Conservation (phyloP, 306 rosid genomes). For the Begonia peltatifolia region DNA sequence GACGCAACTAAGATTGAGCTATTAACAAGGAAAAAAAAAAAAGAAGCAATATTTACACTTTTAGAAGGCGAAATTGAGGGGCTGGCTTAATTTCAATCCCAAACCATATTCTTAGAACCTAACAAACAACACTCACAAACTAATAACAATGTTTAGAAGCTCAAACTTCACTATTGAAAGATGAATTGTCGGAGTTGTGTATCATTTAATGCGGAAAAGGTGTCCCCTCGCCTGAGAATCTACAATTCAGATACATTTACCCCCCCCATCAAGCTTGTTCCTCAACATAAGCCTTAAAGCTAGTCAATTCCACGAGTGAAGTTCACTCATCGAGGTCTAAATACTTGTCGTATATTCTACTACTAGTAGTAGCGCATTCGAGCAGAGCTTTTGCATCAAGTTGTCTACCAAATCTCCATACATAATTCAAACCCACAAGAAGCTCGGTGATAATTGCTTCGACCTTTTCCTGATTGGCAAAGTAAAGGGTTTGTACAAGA, state of each 20-base stretch:
- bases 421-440: slow-evolving; percentile 91
- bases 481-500: slow-evolving; percentile 86
- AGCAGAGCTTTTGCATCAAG: slow-evolving; percentile 54
- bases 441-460: slow-evolving; percentile 79
- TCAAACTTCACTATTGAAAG: slow-evolving; percentile 18
- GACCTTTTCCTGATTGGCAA: slow-evolving; percentile 61
- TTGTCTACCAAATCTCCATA: slow-evolving; percentile 78
- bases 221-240: slow-evolving; percentile 6
- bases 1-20: too few species aligned
- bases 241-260: slow-evolving; percentile 20
- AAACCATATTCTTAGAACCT: slow-evolving; percentile 19
- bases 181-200: slow-evolving; percentile 6
- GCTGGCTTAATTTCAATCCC: neutral
- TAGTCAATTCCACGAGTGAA: neutral
- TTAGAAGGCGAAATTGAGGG: neutral
- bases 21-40: neutral
- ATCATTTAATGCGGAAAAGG: neutral
- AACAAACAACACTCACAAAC: slow-evolving; percentile 22
- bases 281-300: slow-evolving; percentile 11
- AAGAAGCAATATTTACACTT: neutral
- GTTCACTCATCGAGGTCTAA: slow-evolving; percentile 30
- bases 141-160: slow-evolving; percentile 23
- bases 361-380: slow-evolving; percentile 44
- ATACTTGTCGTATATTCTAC: slow-evolving; percentile 40
- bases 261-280: slow-evolving; percentile 5